phyloP scores from a whole-genome alignment of 75 land plant species.

The Adiantum capillusveneris region DNA sequence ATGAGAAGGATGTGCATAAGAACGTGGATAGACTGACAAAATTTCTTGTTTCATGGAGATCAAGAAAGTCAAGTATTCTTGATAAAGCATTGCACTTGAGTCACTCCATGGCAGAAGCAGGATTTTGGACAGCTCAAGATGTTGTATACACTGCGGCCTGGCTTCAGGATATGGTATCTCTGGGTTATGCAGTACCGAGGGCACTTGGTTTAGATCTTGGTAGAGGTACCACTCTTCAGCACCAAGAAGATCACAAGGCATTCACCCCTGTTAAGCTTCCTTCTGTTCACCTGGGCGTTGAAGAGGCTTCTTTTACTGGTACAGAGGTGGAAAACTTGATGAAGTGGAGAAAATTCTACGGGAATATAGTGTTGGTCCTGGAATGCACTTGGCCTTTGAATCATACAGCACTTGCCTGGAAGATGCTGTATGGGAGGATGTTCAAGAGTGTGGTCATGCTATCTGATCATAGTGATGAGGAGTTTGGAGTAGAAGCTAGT shows the following conservation, averaged over 20 bases:
- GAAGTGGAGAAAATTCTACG: slow-evolving; percentile 78
- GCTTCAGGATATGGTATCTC: slow-evolving; percentile 86
- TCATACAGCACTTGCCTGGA: slow-evolving; percentile 86
- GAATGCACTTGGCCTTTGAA: slow-evolving; percentile 60
- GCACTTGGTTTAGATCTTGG: slow-evolving; percentile 66
- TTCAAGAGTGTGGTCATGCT: slow-evolving; percentile 82
- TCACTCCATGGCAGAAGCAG: slow-evolving; percentile 78
- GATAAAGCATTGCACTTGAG: slow-evolving; percentile 78
- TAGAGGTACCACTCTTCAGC: slow-evolving; percentile 38
- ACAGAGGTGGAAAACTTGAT: slow-evolving; percentile 79
- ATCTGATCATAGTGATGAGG: slow-evolving; percentile 47
- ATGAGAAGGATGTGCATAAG: slow-evolving; percentile 91
- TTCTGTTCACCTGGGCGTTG: slow-evolving; percentile 80
- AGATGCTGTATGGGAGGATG: slow-evolving; percentile 83
- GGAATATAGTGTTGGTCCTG: slow-evolving; percentile 84
- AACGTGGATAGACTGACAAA: slow-evolving; percentile 67
- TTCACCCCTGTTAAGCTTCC: slow-evolving; percentile 80
- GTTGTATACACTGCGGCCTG: slow-evolving; percentile 76
- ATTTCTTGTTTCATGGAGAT: slow-evolving; percentile 76
- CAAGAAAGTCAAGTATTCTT: slow-evolving; percentile 53
- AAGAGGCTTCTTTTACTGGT: slow-evolving; percentile 61
- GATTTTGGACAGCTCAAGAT: slow-evolving; percentile 86
- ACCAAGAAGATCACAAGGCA: slow-evolving; percentile 65
- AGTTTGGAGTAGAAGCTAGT: slow-evolving; percentile 66
- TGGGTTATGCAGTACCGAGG: slow-evolving; percentile 89